A percentile compares a stretch with the other conserved stretches of the same genome.
phyloP scores from a whole-genome alignment of 2,329 filamentous ascomycete genomes.

The Westerdykella sp. region DNA sequence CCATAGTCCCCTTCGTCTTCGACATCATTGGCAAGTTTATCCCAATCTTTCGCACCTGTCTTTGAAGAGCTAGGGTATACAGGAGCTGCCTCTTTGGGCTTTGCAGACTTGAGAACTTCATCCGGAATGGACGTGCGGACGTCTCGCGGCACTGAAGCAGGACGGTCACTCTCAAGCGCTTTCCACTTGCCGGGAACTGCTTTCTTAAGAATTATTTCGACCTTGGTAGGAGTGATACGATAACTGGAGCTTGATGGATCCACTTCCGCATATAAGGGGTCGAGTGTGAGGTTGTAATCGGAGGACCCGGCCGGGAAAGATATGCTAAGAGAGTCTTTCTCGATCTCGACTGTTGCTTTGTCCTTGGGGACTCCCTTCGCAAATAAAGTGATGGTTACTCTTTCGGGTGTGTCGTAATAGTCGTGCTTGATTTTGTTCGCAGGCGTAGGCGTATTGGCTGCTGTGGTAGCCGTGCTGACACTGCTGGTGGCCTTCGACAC shows the following conservation, averaged over 20 bases:
- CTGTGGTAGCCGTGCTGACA: conserved; percentile 14
- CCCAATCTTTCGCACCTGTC: conserved; percentile 84
- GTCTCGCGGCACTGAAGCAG: conserved; percentile 2
- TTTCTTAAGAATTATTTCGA: conserved; percentile 72
- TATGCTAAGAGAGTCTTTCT: conserved; percentile 47
- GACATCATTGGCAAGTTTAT: conserved; percentile 59
- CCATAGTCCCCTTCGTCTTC: conserved; percentile 35
- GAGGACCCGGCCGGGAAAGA: conserved; percentile 53
- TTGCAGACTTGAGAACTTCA: conserved; percentile 9
- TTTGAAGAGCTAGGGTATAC: conserved; percentile 87
- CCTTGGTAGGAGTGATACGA: conserved; percentile 67
- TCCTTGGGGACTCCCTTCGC: conserved; percentile 59
- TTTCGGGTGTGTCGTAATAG: conserved; percentile 61
- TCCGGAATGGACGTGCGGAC: conserved; percentile 12
- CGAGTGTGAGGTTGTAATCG: conserved; percentile 56
- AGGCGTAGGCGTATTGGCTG: conserved; percentile 36
- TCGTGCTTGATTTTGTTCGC: conserved; percentile 59
- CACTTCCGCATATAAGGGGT: conserved; percentile 62
- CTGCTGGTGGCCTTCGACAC: conserved; percentile 1
- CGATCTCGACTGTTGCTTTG: conserved; percentile 48
- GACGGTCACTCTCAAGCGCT: conserved; percentile 44
- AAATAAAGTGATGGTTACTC: conserved; percentile 58
- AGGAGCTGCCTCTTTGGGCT: conserved; percentile 22
- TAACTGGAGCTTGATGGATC: conserved; percentile 55
- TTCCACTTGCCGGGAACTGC: conserved; percentile 63